These are phyloP conservation scores for Thuidium tamariscinum DNA, from an alignment of 225 moss, liverwort and hornwort species.

Conservation along the genomic window DNA sequence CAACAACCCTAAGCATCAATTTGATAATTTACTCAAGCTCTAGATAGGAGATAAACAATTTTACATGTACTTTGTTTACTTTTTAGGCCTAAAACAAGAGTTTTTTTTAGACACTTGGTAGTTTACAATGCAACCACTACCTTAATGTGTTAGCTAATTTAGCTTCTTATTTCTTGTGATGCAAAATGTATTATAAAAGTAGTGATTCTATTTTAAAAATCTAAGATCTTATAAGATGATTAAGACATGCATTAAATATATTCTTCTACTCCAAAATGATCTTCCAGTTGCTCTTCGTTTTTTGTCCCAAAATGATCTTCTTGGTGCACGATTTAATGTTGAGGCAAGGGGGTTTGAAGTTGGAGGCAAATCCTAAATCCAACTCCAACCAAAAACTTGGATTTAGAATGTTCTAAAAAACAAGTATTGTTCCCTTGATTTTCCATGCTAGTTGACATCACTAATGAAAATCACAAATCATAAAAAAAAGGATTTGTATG, in stretches of 20 bases:
- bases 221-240: neutral
- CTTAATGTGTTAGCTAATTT: neutral
- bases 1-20: neutral
- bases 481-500: too few species aligned
- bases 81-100: neutral
- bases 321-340: too few species aligned
- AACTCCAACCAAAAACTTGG: too few species aligned
- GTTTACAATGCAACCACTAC: neutral
- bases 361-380: too few species aligned
- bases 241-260: neutral
- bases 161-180: neutral
- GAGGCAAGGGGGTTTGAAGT: too few species aligned
- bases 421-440: too few species aligned
- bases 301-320: too few species aligned
- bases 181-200: neutral
- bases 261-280: too few species aligned
- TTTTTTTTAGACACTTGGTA: neutral
- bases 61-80: neutral
- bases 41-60: neutral
- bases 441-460: too few species aligned
- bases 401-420: too few species aligned
- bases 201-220: neutral
- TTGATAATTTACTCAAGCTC: neutral
- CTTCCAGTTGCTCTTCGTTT: too few species aligned
- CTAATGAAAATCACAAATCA: too few species aligned